phyloP scores from a whole-genome alignment of 805 yeast genomes.

The Saccharomycopsis sp. region DNA sequence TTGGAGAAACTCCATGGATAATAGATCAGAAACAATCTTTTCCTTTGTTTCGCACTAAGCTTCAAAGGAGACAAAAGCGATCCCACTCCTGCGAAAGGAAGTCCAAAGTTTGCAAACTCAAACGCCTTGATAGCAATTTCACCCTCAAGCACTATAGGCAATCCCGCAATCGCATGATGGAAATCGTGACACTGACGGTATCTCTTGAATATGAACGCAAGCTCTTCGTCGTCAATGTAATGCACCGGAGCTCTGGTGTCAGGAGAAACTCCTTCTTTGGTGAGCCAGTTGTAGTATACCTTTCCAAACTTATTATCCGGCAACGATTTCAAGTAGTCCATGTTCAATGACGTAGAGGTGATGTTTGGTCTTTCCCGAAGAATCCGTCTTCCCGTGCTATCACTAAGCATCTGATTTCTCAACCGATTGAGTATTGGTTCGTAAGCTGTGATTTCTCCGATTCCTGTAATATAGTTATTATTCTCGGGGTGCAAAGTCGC shows the following conservation, averaged over 20 bases:
- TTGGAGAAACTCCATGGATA: constrained; percentile 82
- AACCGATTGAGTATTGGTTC: constrained; percentile 56
- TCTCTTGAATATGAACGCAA: constrained; percentile 88
- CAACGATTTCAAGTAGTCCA: constrained; percentile 49
- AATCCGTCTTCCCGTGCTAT: constrained; percentile 69
- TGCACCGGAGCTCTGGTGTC: constrained; percentile 87
- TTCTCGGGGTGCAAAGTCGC: constrained; percentile 71
- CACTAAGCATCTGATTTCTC: constrained; percentile 67
- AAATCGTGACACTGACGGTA: constrained; percentile 97
- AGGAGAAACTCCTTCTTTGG: constrained; percentile 83
- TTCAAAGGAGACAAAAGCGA: constrained; percentile 84
- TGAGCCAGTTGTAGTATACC: constrained; percentile 76
- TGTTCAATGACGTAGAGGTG: constrained; percentile 61
- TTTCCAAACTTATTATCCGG: constrained; percentile 72
- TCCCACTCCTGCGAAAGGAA: constrained; percentile 94
- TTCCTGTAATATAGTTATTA: constrained; percentile 67
- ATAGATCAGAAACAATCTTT: constrained; percentile 59
- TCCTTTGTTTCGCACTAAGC: constrained; percentile 54
- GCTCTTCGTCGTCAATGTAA: constrained; percentile 81
- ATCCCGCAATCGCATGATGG: constrained; percentile 84
- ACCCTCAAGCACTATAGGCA: constrained; percentile 92
- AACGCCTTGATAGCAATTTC: constrained; percentile 89
- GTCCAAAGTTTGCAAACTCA: constrained; percentile 85
- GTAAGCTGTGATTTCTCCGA: constrained; percentile 88
- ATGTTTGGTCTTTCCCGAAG: constrained; percentile 77